phyloP scores from a whole-genome alignment of 805 yeast species.

The Metschnikowia cerradonensis region DNA sequence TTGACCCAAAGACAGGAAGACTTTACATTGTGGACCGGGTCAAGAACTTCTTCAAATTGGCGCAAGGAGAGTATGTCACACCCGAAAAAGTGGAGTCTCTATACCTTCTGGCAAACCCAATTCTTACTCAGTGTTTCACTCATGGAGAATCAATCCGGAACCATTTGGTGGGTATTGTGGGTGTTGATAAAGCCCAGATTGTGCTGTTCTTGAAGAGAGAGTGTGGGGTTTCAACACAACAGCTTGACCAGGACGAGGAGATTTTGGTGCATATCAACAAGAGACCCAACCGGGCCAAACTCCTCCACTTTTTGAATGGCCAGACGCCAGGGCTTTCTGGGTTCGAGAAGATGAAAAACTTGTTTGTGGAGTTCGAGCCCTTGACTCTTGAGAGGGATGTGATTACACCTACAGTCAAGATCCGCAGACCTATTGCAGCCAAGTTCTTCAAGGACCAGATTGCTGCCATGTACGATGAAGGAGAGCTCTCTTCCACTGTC shows the following conservation, averaged over 20 bases:
- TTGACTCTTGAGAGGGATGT: conserved; percentile 24
- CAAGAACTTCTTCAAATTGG: conserved; percentile 68
- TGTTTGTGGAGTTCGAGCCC: conserved; percentile 26
- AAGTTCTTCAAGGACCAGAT: conserved; percentile 39
- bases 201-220: conserved; percentile 15
- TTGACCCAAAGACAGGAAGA: conserved; percentile 40
- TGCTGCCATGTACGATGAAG: conserved; percentile 46
- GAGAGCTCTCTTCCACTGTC: conserved; percentile 24
- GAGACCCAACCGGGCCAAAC: conserved; percentile 11
- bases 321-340: conserved; percentile 17
- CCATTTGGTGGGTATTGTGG: conserved; percentile 17
- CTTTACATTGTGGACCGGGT: conserved; percentile 61
- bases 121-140: conserved; percentile 16
- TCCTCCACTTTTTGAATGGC: conserved; percentile 12
- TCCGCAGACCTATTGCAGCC: conserved; percentile 49
- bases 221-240: conserved; percentile 9
- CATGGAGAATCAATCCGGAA: conserved; percentile 18
- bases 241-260: conserved; percentile 14
- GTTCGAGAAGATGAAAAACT: conserved; percentile 24
- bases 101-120: conserved; percentile 34
- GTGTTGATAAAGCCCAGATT: conserved; percentile 19
- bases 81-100: conserved; percentile 71
- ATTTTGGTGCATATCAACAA: conserved; percentile 18
- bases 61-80: conserved; percentile 58
- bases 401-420: conserved; percentile 26